Evolutionary conservation across 2,329 filamentous ascomycete genomes (phyloP).

Genomic region (Monilinia fructigena): DNA sequence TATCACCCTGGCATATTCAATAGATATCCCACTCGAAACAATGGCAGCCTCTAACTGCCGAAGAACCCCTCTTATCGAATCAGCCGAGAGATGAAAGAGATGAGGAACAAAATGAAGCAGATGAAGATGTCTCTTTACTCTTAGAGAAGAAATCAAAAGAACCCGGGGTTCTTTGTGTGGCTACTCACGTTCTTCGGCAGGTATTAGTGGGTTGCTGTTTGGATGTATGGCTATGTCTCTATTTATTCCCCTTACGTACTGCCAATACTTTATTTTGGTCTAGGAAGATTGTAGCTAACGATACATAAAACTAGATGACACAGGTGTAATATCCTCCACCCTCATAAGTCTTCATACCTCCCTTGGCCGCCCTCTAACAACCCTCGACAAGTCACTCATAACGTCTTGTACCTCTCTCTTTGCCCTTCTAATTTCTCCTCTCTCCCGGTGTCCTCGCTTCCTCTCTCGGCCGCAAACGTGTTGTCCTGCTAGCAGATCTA

Average conservation of each 20-base stretch:
- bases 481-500: constrained; percentile 62
- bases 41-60: constrained; percentile 16
- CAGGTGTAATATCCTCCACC: constrained; percentile 64
- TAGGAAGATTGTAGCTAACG: not conserved
- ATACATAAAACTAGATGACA: constrained; percentile 32
- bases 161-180: constrained; percentile 54
- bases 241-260: not conserved
- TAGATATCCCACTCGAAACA: constrained; percentile 10
- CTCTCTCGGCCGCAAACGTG: constrained; percentile 57
- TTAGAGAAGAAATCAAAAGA: constrained; percentile 36
- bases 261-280: not conserved
- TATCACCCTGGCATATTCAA: constrained; percentile 8
- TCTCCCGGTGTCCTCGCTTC: constrained; percentile 66
- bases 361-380: constrained; percentile 55
- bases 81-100: not conserved
- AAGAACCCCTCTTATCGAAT: constrained; percentile 21
- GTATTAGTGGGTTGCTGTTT: constrained; percentile 66
- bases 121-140: constrained; percentile 31
- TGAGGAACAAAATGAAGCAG: constrained; percentile 23
- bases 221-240: constrained; percentile 50
- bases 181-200: constrained; percentile 62
- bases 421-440: constrained; percentile 62
- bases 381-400: constrained; percentile 67
- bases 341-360: constrained; percentile 62
- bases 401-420: constrained; percentile 68